Evolutionary conservation across 2,329 filamentous ascomycete genomes (phyloP).

Genomic region (Parastagonospora avenae): DNA sequence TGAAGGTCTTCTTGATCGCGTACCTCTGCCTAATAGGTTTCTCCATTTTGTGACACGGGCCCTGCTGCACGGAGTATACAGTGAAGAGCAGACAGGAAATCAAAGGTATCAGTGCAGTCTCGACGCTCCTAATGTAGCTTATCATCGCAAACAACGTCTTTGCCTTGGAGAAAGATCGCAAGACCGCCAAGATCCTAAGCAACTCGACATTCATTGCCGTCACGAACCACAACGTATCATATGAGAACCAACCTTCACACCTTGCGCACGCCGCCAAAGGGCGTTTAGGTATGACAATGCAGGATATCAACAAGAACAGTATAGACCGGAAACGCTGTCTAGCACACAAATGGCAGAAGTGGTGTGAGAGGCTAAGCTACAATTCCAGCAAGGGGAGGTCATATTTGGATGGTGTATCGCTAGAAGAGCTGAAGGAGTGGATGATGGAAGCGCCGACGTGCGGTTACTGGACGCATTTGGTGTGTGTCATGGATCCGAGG

Average conservation of each 20-base stretch:
- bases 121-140: conserved; percentile 62
- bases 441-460: conserved; percentile 58
- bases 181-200: conserved; percentile 51
- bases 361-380: conserved; percentile 2
- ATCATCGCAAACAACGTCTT: conserved; percentile 67
- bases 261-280: conserved; percentile 10
- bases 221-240: conserved; percentile 60
- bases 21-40: conserved; percentile 4
- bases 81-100: conserved; percentile 66
- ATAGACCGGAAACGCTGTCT: conserved; percentile 39
- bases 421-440: conserved; percentile 54
- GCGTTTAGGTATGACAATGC: conserved; percentile 18
- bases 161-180: conserved; percentile 63
- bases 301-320: conserved; percentile 43
- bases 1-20: conserved; percentile 52
- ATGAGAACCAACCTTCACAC: conserved; percentile 16
- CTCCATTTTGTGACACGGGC: conserved; percentile 49
- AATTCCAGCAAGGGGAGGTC: conserved; percentile 14
- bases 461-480: conserved; percentile 65
- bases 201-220: conserved; percentile 59
- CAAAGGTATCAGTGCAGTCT: conserved; percentile 59
- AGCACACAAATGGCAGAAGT: conserved; percentile 30
- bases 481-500: conserved; percentile 61
- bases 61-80: conserved; percentile 57
- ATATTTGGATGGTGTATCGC: conserved; percentile 26